Conservation (phyloP, 2,329 filamentous ascomycete genomes). For the Ophiostoma tasmaniense region DNA sequence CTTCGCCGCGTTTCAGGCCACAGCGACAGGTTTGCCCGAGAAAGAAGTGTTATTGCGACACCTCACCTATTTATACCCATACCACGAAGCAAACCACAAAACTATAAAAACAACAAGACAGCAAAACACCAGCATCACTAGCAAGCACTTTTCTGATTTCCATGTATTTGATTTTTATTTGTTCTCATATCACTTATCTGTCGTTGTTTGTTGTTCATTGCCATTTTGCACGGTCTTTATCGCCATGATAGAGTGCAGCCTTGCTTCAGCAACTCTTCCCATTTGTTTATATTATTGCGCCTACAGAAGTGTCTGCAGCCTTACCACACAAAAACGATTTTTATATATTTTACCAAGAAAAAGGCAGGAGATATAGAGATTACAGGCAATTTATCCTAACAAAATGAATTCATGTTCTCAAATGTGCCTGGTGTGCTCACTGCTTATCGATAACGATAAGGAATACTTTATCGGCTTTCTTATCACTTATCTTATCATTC, state of each 20-base stretch:
- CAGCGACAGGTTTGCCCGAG: neutral
- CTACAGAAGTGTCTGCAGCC: neutral
- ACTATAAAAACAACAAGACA: neutral
- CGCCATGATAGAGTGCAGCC: neutral
- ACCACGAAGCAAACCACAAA: neutral
- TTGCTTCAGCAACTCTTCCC: neutral
- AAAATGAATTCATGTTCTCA: neutral
- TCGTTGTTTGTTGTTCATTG: neutral
- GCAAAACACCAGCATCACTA: neutral
- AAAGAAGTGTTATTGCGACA: neutral
- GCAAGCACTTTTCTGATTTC: neutral
- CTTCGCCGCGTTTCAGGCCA: neutral
- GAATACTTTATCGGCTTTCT: neutral
- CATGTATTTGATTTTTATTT: neutral
- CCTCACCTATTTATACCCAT: constrained; percentile 1
- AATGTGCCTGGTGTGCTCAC: too few species aligned
- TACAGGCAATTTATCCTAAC: neutral
- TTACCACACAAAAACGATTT: neutral
- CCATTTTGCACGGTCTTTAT: neutral
- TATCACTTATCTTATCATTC: constrained; percentile 13
- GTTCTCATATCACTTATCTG: neutral
- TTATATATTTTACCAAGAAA: neutral
- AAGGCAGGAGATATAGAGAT: neutral
- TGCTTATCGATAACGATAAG: neutral
- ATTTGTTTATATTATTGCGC: neutral